Evolutionary conservation across 2,329 filamentous ascomycete genomes (phyloP), one percentile per base, ranked within the genome.

Genomic region (Monilinia aucupariae): DNA sequence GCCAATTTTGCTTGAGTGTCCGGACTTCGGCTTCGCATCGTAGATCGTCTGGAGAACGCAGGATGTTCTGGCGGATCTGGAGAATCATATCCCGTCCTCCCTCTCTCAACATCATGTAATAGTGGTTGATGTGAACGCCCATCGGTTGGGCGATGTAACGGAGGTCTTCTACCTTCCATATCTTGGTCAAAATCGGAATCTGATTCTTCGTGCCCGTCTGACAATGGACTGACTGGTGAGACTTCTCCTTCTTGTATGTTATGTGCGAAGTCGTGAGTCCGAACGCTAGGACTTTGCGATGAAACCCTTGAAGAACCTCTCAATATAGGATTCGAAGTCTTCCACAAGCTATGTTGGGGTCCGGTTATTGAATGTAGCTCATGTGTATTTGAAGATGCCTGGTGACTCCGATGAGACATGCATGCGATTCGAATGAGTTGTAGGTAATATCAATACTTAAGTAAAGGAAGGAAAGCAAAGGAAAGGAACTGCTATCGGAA

Each of bases 21-120:
- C n/a, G 91, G 90, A 72, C 89, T 92, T 70, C 85, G 82, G 73
- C 91, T 92, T 71, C 89, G 86, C 77, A 96, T 86, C 15, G 88
- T 88, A 49, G 86, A 88, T 63, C 84, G 80, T 62, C 85, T 80
- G 50, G 79, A 78, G 66, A 82, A 76, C 30, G 72, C 76, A 27
- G 71, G 68, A 39, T 67, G 65, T 32, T 66, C 62, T 34, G 63
- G 30, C 9, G 59, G 60, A 56, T 68, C 68, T 17, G 66, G 67
- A 20, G 68, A 65, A 49, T 72, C 69, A 61, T 74, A 74, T 58
- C 71, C 70, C 34, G 64, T 65, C 61, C 71, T 68, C 27, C 72
- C 72, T 59, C 73, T 68, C 55, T 74, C 68, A 56, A 73, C 61
- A 34, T 60, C 68, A 43, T 71, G 64, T 51, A 76, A 66, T 48